Conservation (phyloP, 2,329 filamentous ascomycete species). For the Juglanconis sp. region DNA sequence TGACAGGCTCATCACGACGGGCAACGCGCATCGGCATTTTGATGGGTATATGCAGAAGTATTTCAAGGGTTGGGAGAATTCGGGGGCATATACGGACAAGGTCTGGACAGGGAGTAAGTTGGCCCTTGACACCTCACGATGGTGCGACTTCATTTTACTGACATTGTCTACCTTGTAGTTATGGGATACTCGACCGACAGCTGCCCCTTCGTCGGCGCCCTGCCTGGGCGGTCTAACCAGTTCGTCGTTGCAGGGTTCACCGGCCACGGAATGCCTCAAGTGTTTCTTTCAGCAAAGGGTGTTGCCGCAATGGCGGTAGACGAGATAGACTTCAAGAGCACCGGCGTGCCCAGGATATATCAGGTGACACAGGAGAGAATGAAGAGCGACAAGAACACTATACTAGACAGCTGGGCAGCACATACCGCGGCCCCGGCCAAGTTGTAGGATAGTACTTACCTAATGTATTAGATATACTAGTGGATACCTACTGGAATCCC, state of each 20-base stretch:
- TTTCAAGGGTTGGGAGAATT: conserved; percentile 45
- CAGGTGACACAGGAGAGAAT: conserved; percentile 30
- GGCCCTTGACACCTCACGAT: not conserved
- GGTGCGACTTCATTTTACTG: not conserved
- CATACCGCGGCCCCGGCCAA: conserved; percentile 3
- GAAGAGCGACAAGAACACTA: conserved; percentile 16
- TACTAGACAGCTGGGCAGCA: conserved; percentile 13
- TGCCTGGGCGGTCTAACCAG: conserved; percentile 37
- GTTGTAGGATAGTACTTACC: not conserved
- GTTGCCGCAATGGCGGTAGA: conserved; percentile 38
- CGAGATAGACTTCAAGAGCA: conserved; percentile 29
- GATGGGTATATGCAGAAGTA: conserved; percentile 42
- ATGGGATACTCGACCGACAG: conserved; percentile 41
- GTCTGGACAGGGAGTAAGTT: conserved; percentile 41
- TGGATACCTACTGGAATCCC: too few relatives aligned
- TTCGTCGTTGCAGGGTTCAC: conserved; percentile 48
- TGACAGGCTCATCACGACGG: conserved; percentile 31
- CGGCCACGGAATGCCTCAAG: conserved; percentile 49
- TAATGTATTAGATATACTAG: too few relatives aligned
- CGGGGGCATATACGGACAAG: conserved; percentile 31
- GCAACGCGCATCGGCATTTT: conserved; percentile 38
- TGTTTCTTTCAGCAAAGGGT: conserved; percentile 38
- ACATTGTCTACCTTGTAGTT: conserved; percentile 26
- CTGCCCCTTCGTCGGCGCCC: conserved; percentile 40
- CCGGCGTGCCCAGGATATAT: conserved; percentile 35